Base-by-base conservation (phyloP, 2,329 filamentous ascomycete species). In the Ophiosphaerella narmari region DNA sequence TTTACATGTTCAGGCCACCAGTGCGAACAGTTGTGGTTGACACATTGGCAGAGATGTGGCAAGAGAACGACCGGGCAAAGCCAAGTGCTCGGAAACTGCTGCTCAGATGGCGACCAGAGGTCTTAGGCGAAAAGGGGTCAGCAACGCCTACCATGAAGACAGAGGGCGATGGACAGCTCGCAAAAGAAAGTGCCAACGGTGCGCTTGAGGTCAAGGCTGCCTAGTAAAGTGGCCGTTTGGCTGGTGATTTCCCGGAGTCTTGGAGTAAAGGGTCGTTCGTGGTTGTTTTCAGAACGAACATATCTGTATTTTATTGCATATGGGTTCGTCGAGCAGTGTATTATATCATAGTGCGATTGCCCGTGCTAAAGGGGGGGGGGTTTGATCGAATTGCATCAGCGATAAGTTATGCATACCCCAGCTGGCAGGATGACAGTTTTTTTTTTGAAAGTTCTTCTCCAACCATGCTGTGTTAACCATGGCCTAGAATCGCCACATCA, bases 31-130 rank as follows among this genome's bases (percentile, higher is more conserved):
- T 82, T 45, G 81, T 80, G 38, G 68, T 86, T 9, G 82, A 86
- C 60, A 79, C 82, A 1, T 63, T 86, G 9, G 80, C 83, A 55
- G 79, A 83, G 55, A 75, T 87, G 35, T 86, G 83, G 74, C 74
- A 75, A 14, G 51, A 59, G 65, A 78, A 79, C 46, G 74, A 75
- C 12, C 71, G 78, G 43, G 77, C 77, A 8, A 77, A 73, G 50
- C 75, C 76, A 2, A 73, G 76, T 9, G 78, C 80, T 5, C 75
- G 74, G 45, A 85, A 84, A 63, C 67, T 85, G 43, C 72, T 86
- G 9, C 68, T 67, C 8, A 82, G 77, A 59, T 86, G 80, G 80
- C 75, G 80, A 46, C 83, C 84, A 1, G 74, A 78, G 24, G 74
- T 77, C 3, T 50, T 80, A 23, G 62, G 73, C 1, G 56, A 61